Conservation (phyloP, 2,329 filamentous ascomycete species). For the Rosellinia necatrix region DNA sequence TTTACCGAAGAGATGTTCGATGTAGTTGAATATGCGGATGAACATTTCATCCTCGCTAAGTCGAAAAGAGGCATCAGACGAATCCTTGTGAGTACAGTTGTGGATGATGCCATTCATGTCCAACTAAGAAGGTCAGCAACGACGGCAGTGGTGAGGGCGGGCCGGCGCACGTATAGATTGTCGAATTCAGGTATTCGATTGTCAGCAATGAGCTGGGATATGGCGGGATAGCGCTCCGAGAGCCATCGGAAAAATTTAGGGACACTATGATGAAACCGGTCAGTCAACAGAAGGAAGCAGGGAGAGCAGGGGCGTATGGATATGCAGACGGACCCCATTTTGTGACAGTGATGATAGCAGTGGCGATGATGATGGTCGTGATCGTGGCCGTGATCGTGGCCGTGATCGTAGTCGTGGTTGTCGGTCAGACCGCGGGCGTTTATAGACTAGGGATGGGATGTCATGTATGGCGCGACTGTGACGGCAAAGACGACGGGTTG, state of each 20-base stretch:
- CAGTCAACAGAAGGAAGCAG: conserved; percentile 24
- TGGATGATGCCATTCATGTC: conserved; percentile 99
- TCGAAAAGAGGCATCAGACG: conserved; percentile 87
- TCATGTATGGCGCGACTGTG: not conserved
- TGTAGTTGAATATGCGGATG: conserved; percentile 99
- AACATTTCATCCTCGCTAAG: conserved; percentile 99
- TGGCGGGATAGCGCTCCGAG: conserved; percentile 97
- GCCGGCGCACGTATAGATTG: conserved; percentile 75
- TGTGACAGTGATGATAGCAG: not conserved
- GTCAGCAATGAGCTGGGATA: conserved; percentile 97
- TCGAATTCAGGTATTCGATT: conserved; percentile 99
- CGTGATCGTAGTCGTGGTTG: not conserved
- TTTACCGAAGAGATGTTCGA: conserved; percentile 97
- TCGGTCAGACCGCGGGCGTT: not conserved
- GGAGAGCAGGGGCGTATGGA: not conserved
- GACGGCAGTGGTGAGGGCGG: conserved; percentile 23
- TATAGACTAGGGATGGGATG: not conserved
- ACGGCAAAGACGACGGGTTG: not conserved
- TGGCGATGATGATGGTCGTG: not conserved
- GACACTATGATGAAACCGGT: conserved; percentile 49
- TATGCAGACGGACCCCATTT: conserved; percentile 35
- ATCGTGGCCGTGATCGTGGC: not conserved
- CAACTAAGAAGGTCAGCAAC: conserved; percentile 54
- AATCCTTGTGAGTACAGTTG: conserved; percentile 98
- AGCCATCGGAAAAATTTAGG: conserved; percentile 99